Evolutionary conservation across 2,329 filamentous ascomycete genomes (phyloP).

Genomic region (Colletotrichum orbiculare): DNA sequence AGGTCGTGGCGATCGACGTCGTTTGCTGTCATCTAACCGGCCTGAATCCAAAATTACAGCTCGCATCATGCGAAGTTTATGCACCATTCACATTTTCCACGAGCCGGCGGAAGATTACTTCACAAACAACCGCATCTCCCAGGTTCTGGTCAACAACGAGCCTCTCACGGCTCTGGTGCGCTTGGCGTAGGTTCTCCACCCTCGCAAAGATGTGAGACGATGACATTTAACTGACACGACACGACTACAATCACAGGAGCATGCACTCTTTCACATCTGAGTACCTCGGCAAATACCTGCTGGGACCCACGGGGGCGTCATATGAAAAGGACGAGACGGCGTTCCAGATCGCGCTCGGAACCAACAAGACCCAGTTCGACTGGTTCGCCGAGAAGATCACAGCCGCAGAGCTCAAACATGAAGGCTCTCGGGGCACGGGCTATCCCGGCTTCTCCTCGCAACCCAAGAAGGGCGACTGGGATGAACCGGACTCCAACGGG

Average conservation of each 20-base stretch:
- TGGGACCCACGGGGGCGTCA: constrained; percentile 41
- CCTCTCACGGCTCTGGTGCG: constrained; percentile 42
- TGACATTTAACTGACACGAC: background rate
- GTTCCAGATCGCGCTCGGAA: constrained; percentile 45
- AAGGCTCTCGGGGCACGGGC: background rate
- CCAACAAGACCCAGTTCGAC: constrained; percentile 46
- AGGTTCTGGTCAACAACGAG: constrained; percentile 47
- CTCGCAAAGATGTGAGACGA: too few relatives aligned
- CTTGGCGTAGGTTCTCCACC: background rate
- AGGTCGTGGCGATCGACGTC: too few relatives aligned
- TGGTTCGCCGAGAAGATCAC: constrained; percentile 45
- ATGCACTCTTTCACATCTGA: constrained; percentile 40
- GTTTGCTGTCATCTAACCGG: too few relatives aligned
- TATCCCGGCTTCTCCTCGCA: constrained; percentile 6
- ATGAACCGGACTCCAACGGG: background rate
- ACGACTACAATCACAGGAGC: background rate
- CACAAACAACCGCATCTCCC: constrained; percentile 50
- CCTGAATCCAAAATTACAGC: constrained; percentile 37
- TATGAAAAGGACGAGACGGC: constrained; percentile 46
- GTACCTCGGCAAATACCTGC: constrained; percentile 44
- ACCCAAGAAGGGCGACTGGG: background rate
- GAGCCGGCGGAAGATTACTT: constrained; percentile 45
- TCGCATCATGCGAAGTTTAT: constrained; percentile 48
- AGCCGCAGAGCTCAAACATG: constrained; percentile 1
- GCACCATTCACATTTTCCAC: constrained; percentile 48